Conservation (phyloP, 2,329 filamentous ascomycete genomes). For the Laburnicola sp. region DNA sequence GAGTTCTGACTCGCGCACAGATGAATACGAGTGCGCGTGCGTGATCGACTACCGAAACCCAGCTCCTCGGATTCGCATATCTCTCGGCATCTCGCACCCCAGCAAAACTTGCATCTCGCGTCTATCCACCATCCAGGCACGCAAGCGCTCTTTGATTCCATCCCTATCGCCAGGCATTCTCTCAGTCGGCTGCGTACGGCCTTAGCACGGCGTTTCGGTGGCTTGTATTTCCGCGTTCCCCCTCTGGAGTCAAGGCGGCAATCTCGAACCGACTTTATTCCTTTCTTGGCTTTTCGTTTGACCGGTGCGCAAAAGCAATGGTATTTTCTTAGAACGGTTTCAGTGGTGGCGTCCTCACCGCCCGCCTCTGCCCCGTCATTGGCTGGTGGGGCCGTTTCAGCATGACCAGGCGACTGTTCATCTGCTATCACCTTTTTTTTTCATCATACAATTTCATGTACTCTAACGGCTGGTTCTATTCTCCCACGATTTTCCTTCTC, state of each 20-base stretch:
- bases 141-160: constrained; percentile 1
- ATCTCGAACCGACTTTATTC: constrained; percentile 29
- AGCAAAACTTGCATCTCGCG: neutral
- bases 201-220: constrained; percentile 45
- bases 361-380: constrained; percentile 16
- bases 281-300: constrained; percentile 22
- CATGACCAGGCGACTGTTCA: constrained; percentile 19
- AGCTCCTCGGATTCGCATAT: constrained; percentile 17
- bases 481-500: neutral
- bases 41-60: constrained; percentile 24
- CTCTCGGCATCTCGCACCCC: constrained; percentile 3
- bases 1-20: constrained; percentile 24
- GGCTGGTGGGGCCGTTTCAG: constrained; percentile 21
- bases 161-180: constrained; percentile 16
- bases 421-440: constrained; percentile 22
- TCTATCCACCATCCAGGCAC: no score
- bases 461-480: constrained; percentile 17
- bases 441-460: constrained; percentile 1
- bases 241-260: constrained; percentile 25
- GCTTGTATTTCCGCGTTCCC: constrained; percentile 24
- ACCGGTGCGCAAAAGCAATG: constrained; percentile 40
- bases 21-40: constrained; percentile 17
- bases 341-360: constrained; percentile 29
- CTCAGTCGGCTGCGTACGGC: constrained; percentile 27
- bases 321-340: constrained; percentile 35